A percentile compares a stretch with the other conserved stretches of the same genome.
Evolutionary conservation across 1,284 basidiomycete genomes (phyloP).

Genomic region (Pseudozyma hubeiensis): DNA sequence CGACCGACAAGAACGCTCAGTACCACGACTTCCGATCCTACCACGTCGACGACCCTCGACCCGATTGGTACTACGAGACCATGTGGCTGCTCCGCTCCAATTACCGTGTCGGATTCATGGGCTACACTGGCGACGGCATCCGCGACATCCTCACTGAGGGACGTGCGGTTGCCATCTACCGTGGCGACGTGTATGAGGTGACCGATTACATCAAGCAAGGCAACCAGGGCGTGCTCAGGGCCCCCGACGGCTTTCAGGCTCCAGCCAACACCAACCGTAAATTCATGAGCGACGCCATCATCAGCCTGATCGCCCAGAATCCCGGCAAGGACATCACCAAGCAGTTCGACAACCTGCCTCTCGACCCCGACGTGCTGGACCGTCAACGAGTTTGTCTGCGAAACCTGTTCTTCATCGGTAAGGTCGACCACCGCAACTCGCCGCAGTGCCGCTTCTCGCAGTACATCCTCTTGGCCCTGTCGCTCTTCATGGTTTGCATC

Average conservation of each 20-base stretch:
- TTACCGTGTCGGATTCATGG: slow-evolving; percentile 87
- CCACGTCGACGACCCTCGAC: slow-evolving; percentile 83
- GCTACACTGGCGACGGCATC: slow-evolving; percentile 84
- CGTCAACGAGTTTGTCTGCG: slow-evolving; percentile 88
- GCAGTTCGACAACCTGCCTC: slow-evolving; percentile 76
- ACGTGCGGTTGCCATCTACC: slow-evolving; percentile 83
- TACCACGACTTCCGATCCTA: slow-evolving; percentile 91
- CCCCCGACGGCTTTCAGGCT: slow-evolving; percentile 76
- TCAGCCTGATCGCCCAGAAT: slow-evolving; percentile 84
- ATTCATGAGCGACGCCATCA: slow-evolving; percentile 82
- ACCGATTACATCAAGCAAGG: slow-evolving; percentile 76
- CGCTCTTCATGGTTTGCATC: slow-evolving; percentile 91
- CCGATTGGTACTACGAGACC: slow-evolving; percentile 96
- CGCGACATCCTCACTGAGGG: slow-evolving; percentile 75
- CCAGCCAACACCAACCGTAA: slow-evolving; percentile 74
- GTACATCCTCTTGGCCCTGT: slow-evolving; percentile 90
- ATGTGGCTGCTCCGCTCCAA: slow-evolving; percentile 80
- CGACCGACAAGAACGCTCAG: slow-evolving; percentile 77
- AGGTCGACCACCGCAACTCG: slow-evolving; percentile 90
- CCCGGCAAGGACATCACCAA: slow-evolving; percentile 89
- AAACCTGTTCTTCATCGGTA: slow-evolving; percentile 91
- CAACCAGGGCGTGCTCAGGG: slow-evolving; percentile 69
- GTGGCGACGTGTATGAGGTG: slow-evolving; percentile 87
- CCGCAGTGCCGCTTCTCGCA: slow-evolving; percentile 90
- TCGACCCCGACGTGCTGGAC: slow-evolving; percentile 77